Conservation (phyloP, 2,329 filamentous ascomycete genomes). For the Juglanconis oblonga region DNA sequence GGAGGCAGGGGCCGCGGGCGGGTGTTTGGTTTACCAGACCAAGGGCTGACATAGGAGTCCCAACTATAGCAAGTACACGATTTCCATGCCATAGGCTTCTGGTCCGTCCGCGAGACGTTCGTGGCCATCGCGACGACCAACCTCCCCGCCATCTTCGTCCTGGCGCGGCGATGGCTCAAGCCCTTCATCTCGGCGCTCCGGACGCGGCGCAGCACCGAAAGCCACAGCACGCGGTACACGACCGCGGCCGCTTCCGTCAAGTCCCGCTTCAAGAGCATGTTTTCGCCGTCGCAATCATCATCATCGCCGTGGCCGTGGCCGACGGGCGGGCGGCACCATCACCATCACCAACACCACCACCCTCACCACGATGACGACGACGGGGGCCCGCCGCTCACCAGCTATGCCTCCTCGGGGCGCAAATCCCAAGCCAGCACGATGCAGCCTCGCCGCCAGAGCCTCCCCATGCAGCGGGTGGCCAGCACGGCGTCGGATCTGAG, state of each 20-base stretch:
- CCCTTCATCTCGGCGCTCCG: background rate
- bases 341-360: too few relatives aligned
- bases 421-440: background rate
- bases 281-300: too few relatives aligned
- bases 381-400: too few relatives aligned
- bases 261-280: too few relatives aligned
- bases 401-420: background rate
- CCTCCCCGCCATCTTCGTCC: slow-evolving; percentile 39
- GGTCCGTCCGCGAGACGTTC: slow-evolving; percentile 43
- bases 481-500: background rate
- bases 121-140: slow-evolving; percentile 42
- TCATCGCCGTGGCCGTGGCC: too few relatives aligned
- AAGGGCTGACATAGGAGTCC: slow-evolving; percentile 13
- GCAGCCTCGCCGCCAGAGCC: background rate
- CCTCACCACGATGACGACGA: too few relatives aligned
- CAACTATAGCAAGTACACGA: slow-evolving; percentile 25
- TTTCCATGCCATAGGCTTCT: slow-evolving; percentile 30
- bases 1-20: too few relatives aligned
- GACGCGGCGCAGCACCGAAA: slow-evolving; percentile 1
- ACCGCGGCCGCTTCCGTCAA: too few relatives aligned
- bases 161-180: slow-evolving; percentile 10
- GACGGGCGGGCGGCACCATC: too few relatives aligned
- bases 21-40: background rate
- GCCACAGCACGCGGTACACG: background rate
- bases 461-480: background rate